These are phyloP conservation scores for Wickerhamomyces sp. DNA, from an alignment of 1,139 yeast genomes.

Conservation along the genomic window DNA sequence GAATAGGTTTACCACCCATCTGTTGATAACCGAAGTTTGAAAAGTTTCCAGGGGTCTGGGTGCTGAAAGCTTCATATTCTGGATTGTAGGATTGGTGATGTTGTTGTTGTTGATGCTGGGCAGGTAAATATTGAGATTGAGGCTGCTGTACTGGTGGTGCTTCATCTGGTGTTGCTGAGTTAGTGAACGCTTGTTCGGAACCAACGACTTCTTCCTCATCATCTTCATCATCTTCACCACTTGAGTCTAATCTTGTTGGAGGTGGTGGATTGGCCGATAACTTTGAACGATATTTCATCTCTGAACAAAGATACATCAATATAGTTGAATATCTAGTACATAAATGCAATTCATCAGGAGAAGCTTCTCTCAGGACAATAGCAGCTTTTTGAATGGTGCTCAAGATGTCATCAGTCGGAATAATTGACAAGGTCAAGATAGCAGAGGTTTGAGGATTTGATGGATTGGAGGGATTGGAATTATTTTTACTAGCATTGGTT, in stretches of 20 bases:
- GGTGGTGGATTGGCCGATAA: conserved; percentile 19
- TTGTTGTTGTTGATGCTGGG: conserved; percentile 10
- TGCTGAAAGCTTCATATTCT: not conserved
- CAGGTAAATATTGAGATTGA: not conserved
- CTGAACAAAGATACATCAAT: conserved; percentile 70
- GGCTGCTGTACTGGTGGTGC: too few species aligned
- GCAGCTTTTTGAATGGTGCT: conserved; percentile 70
- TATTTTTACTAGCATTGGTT: conserved; percentile 36
- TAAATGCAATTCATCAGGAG: conserved; percentile 86
- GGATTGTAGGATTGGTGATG: conserved; percentile 1
- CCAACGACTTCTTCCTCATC: not conserved
- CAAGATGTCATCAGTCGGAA: conserved; percentile 67
- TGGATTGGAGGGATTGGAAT: conserved; percentile 24
- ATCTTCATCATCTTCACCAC: conserved; percentile 19
- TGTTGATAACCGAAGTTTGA: conserved; percentile 14
- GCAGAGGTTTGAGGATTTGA: conserved; percentile 38
- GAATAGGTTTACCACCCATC: conserved; percentile 11
- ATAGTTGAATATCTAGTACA: conserved; percentile 80
- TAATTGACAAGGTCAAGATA: conserved; percentile 55
- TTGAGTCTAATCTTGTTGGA: conserved; percentile 17
- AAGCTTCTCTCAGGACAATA: conserved; percentile 67
- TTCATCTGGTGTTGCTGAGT: too few species aligned
- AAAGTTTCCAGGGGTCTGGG: not conserved
- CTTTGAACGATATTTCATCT: conserved; percentile 46
- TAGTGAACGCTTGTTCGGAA: not conserved